A percentile compares a stretch with the other conserved stretches of the same genome.
phyloP scores from a whole-genome alignment of 2,329 filamentous ascomycete species.

The Claviceps pusilla region DNA sequence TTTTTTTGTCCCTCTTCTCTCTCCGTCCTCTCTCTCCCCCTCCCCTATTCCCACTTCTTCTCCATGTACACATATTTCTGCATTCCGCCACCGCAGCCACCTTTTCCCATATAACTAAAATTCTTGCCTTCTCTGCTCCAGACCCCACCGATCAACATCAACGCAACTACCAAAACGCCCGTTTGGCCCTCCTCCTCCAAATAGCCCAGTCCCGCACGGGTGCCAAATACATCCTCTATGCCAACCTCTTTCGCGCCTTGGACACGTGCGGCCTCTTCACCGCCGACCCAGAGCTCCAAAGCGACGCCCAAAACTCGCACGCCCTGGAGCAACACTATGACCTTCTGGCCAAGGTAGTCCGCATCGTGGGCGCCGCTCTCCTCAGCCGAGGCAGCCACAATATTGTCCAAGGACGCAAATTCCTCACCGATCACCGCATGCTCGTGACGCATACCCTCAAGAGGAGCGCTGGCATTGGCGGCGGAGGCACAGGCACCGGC shows the following conservation, averaged over 20 bases:
- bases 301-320: conserved; percentile 53
- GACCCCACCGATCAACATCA: conserved; percentile 29
- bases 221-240: conserved; percentile 73
- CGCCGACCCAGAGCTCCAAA: conserved; percentile 82
- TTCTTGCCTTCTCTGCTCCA: conserved; percentile 4
- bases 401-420: conserved; percentile 61
- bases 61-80: neutral
- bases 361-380: conserved; percentile 69
- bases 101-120: neutral
- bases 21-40: too few relatives aligned
- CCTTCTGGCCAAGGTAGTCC: conserved; percentile 63
- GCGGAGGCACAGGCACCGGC: conserved; percentile 22
- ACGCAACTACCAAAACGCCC: conserved; percentile 48
- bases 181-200: conserved; percentile 68
- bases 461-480: conserved; percentile 64
- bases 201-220: conserved; percentile 74
- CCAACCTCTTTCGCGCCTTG: conserved; percentile 70
- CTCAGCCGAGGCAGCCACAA: conserved; percentile 73
- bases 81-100: neutral
- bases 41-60: neutral
- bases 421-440: conserved; percentile 68
- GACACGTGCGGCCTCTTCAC: conserved; percentile 73
- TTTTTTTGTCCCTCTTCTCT: too few relatives aligned
- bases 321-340: conserved; percentile 72
- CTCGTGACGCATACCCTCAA: conserved; percentile 85